Percentiles rank a stretch among this genome's conserved stretches.
These are phyloP conservation scores for Pochonia chlamydosporia DNA, from an alignment of 2,329 filamentous ascomycete genomes.

Conservation along the genomic window DNA sequence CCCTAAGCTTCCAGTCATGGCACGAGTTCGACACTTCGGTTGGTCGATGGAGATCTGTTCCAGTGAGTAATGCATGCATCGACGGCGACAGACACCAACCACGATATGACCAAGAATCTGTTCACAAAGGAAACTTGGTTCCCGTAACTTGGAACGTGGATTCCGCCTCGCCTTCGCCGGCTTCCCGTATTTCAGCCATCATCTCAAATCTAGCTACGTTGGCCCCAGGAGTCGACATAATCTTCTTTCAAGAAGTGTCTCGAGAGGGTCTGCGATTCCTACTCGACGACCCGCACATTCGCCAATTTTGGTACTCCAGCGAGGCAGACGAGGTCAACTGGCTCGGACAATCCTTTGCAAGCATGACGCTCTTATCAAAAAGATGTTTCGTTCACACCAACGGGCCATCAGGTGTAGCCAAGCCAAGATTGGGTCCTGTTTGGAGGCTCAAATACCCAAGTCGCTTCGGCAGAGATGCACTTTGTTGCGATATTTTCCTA, in stretches of 20 bases:
- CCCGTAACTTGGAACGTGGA: not conserved
- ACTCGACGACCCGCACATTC: constrained; percentile 12
- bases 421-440: constrained; percentile 20
- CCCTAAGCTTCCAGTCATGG: not conserved
- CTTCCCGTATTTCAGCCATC: constrained; percentile 13
- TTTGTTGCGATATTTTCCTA: constrained; percentile 28
- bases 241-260: constrained; percentile 31
- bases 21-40: not conserved
- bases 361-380: constrained; percentile 22
- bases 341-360: constrained; percentile 18
- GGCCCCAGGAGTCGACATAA: constrained; percentile 17
- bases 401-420: not conserved
- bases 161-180: not conserved
- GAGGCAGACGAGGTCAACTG: constrained; percentile 19
- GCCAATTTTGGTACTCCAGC: constrained; percentile 22
- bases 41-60: not conserved
- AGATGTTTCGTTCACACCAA: constrained; percentile 15
- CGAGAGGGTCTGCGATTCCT: constrained; percentile 16
- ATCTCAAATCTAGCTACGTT: constrained; percentile 16
- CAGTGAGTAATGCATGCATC: not conserved
- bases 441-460: constrained; percentile 25
- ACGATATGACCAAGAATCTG: not conserved
- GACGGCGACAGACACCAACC: not conserved
- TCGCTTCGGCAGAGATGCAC: constrained; percentile 25
- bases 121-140: not conserved